Conservation (phyloP, 2,329 filamentous ascomycete species). For the Fusarium sp. region DNA sequence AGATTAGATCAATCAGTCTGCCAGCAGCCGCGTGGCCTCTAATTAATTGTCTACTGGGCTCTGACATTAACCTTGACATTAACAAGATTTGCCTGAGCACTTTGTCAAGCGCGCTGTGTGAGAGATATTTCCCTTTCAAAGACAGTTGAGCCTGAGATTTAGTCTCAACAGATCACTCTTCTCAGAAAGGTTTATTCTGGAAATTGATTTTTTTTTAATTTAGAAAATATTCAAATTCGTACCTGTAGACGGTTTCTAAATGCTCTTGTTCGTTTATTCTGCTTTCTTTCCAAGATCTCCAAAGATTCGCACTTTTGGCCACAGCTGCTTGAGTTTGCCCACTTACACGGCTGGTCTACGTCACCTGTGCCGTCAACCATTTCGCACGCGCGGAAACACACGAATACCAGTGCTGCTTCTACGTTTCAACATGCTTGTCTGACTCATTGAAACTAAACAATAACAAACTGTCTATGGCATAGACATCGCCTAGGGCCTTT, state of each 20-base stretch:
- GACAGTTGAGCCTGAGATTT: not conserved
- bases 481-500: not conserved
- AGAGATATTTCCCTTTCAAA: not conserved
- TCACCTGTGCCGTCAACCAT: constrained; percentile 15
- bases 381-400: not conserved
- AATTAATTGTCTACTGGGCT: not conserved
- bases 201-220: not conserved
- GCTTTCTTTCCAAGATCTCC: not conserved
- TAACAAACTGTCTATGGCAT: not conserved
- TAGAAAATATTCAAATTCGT: not conserved
- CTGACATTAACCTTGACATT: not conserved
- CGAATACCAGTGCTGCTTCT: not conserved
- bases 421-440: not conserved
- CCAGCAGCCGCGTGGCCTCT: constrained; percentile 33
- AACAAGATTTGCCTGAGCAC: not conserved
- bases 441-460: not conserved
- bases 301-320: not conserved
- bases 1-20: constrained; percentile 21
- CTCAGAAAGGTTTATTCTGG: not conserved
- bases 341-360: constrained; percentile 32
- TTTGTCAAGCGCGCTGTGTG: not conserved
- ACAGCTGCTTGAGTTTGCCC: not conserved
- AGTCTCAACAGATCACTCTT: not conserved
- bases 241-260: too few relatives aligned
- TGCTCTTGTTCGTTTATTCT: not conserved